Evolutionary conservation across 345 rosid genomes (phyloP).

Genomic region (Eucalyptus marginata): DNA sequence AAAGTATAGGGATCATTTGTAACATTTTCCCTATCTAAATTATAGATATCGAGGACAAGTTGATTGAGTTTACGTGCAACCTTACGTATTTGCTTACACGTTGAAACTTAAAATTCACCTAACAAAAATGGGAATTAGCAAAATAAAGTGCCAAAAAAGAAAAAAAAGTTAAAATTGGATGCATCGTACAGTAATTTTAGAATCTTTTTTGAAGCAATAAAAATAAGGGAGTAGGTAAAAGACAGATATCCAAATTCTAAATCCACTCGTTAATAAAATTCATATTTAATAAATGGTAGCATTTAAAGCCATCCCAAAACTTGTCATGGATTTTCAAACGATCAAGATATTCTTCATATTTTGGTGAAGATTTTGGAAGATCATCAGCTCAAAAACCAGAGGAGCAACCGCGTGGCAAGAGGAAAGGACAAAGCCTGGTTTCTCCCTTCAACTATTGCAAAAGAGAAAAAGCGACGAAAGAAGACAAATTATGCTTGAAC

Average conservation of each 20-base stretch:
- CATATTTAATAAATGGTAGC: not conserved
- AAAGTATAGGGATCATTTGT: fast-evolving
- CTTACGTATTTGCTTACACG: not conserved
- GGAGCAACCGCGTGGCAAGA: not conserved
- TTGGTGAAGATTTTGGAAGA: not conserved
- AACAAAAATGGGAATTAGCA: not conserved
- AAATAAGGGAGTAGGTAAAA: not conserved
- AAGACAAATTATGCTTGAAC: not conserved
- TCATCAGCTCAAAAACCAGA: not conserved
- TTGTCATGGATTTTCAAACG: not conserved
- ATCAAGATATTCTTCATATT: not conserved
- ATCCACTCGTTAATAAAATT: not conserved
- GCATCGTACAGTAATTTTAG: not conserved
- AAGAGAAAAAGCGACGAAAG: not conserved
- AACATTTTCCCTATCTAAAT: not conserved
- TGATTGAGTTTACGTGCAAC: not conserved
- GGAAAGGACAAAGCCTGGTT: not conserved
- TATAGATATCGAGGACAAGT: not conserved
- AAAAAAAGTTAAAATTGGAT: not conserved
- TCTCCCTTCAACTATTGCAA: not conserved
- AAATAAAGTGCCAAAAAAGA: not conserved
- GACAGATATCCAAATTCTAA: not conserved
- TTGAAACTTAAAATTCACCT: not conserved
- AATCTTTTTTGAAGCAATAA: not conserved
- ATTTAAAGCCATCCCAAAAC: not conserved